Base-by-base conservation (phyloP, 1,284 basidiomycete species). In the Fistulinella cinereoalba region DNA sequence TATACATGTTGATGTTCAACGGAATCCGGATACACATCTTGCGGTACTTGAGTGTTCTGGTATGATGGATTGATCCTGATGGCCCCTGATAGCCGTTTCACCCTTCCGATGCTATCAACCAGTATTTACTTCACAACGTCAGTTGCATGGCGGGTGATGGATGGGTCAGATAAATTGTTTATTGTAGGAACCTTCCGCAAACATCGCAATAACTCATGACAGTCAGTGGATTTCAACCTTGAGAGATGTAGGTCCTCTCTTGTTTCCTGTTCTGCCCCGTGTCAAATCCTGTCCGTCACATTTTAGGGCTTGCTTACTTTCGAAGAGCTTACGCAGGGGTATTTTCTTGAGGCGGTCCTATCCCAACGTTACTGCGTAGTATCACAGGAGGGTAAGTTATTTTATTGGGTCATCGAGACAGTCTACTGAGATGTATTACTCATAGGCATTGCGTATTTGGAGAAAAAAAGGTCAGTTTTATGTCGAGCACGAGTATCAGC, bases 21-120 rank as follows among this genome's bases (percentile, higher is more conserved):
- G 40, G 15, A 19, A 51, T 21, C 51, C 52, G 16, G 32, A 15
- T 24, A 13, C 33, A 15, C 11, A 27, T 23, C 23, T 27, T 3
- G 49, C 47, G 9, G 4, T 34, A 13, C 10, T n/a, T 37, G 23
- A 1, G 16, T 25, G 9, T 33, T 29, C 22, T 27, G 25, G 6
- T 13, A 16, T 5, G 8, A 27, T 4, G 21, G 19, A 4, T 11
- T 1, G 3, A 6, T 24, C 23, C 50, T 41, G 23, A 50, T 9
- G 10, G 9, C 2, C 15, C 9, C 21, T 10, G 7, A n/a, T 31
- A 52, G 51, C n/a, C 13, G 12, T 54, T 50, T 28, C 51, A 52
- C 23, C 51, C 51, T 13, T 54, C 47, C 2, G 39, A 54, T 6
- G 16, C 16, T 13, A 50, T 52, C 32, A 54, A 54, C 32, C 39